Percentiles rank a stretch among this genome's conserved stretches.
phyloP scores from a whole-genome alignment of 352 stramenopile genomes.

The Pythium periplocum region DNA sequence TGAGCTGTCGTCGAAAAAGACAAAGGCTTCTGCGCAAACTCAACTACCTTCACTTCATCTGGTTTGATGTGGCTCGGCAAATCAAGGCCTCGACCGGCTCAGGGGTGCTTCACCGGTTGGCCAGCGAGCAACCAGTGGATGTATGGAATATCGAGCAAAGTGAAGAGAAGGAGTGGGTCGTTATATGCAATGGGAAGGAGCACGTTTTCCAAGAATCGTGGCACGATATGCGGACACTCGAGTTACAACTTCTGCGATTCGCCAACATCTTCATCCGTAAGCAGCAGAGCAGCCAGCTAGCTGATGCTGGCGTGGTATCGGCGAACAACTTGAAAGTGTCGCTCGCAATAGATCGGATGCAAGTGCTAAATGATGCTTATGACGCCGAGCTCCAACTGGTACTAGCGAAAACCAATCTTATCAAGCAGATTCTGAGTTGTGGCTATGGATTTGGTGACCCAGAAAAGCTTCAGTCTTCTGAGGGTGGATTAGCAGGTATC shows the following conservation, averaged over 20 bases:
- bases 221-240: constrained; percentile 32
- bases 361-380: constrained; percentile 53
- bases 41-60: constrained; percentile 46
- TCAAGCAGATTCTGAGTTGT: no score
- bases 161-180: background rate
- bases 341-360: constrained; percentile 39
- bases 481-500: no score
- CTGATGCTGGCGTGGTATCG: no score
- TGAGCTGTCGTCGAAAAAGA: constrained; percentile 32
- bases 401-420: constrained; percentile 32
- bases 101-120: no score
- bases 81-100: no score
- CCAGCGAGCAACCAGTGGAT: no score
- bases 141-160: background rate
- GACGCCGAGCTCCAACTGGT: constrained; percentile 41
- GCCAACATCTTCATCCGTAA: constrained; percentile 42
- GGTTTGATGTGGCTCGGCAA: background rate
- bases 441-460: no score
- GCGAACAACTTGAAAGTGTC: constrained; percentile 1
- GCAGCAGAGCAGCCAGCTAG: constrained; percentile 38
- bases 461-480: no score
- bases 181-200: constrained; percentile 12
- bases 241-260: constrained; percentile 37
- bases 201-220: constrained; percentile 35
- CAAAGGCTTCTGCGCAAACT: constrained; percentile 36